phyloP scores from a whole-genome alignment of 116 monocot genomes.

The Papilionanthe hybrid region DNA sequence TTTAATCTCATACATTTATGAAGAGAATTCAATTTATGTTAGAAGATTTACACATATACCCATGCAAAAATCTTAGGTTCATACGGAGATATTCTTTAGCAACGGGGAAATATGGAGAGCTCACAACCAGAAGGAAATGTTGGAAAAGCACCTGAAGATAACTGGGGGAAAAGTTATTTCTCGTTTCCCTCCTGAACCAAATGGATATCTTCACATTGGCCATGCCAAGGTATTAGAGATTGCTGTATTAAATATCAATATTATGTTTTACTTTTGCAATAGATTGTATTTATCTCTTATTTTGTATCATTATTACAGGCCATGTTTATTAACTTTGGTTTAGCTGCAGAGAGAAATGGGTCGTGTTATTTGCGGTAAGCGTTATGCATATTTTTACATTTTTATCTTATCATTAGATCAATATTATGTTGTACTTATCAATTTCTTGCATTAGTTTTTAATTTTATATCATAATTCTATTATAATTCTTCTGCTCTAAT shows the following conservation, averaged over 20 bases:
- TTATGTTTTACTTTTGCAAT: background rate
- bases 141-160: slow-evolving; percentile 65
- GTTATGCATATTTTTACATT: background rate
- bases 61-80: slow-evolving; percentile 55
- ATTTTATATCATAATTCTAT: background rate
- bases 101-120: slow-evolving; percentile 73
- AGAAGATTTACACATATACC: background rate
- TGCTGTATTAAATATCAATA: background rate
- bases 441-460: background rate
- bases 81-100: slow-evolving; percentile 93
- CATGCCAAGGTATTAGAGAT: slow-evolving; percentile 82
- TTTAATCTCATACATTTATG: background rate
- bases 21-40: background rate
- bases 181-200: slow-evolving; percentile 98
- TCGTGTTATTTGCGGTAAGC: slow-evolving; percentile 82
- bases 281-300: slow-evolving; percentile 9
- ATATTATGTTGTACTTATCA: background rate
- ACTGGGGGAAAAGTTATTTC: slow-evolving; percentile 87
- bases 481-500: background rate
- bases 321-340: slow-evolving; percentile 92
- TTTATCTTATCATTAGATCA: background rate
- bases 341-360: slow-evolving; percentile 79
- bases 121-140: slow-evolving; percentile 74
- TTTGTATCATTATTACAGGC: slow-evolving; percentile 42
- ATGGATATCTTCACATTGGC: slow-evolving; percentile 97